These are phyloP conservation scores for Gelatoporia subvermispora DNA, from an alignment of 768 basidiomycete genomes.

Conservation along the genomic window DNA sequence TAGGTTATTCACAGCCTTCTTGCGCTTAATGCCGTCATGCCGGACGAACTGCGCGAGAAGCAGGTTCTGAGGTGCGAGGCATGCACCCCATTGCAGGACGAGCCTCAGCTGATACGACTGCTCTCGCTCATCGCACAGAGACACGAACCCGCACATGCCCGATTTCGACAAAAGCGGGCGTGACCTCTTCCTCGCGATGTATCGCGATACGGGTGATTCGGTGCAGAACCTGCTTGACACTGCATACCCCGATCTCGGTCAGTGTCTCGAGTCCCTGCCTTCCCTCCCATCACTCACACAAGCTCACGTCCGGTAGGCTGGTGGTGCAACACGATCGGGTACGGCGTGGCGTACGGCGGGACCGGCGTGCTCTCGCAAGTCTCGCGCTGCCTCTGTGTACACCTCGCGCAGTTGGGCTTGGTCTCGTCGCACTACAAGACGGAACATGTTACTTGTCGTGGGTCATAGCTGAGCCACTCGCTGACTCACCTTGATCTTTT, in stretches of 20 bases:
- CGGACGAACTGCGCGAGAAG: slow-evolving; percentile 47
- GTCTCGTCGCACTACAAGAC: slow-evolving; percentile 77
- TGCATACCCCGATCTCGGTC: slow-evolving; percentile 64
- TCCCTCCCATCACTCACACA: too few species aligned
- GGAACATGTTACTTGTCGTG: slow-evolving; percentile 3
- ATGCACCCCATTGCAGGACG: not conserved
- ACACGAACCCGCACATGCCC: slow-evolving; percentile 35
- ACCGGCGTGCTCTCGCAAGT: slow-evolving; percentile 39
- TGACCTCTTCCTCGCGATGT: slow-evolving; percentile 41
- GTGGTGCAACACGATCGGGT: slow-evolving; percentile 48
- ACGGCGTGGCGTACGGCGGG: slow-evolving; percentile 51
- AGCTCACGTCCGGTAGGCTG: slow-evolving; percentile 33
- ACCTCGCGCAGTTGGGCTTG: slow-evolving; percentile 83
- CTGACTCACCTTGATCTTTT: slow-evolving; percentile 85
- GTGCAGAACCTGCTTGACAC: slow-evolving; percentile 43
- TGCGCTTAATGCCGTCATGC: slow-evolving; percentile 45
- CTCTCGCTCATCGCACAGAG: slow-evolving; percentile 23
- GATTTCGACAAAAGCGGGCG: slow-evolving; percentile 40
- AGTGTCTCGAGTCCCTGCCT: slow-evolving; percentile 9
- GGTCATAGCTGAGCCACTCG: not conserved
- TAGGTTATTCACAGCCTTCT: slow-evolving; percentile 57
- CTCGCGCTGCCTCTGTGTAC: slow-evolving; percentile 80
- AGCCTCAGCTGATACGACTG: not conserved
- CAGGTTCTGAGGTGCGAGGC: slow-evolving; percentile 39
- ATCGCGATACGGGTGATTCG: slow-evolving; percentile 47